These are phyloP conservation scores for Lasiosphaeria ovina DNA, from an alignment of 495 filamentous ascomycete genomes.

Conservation along the genomic window DNA sequence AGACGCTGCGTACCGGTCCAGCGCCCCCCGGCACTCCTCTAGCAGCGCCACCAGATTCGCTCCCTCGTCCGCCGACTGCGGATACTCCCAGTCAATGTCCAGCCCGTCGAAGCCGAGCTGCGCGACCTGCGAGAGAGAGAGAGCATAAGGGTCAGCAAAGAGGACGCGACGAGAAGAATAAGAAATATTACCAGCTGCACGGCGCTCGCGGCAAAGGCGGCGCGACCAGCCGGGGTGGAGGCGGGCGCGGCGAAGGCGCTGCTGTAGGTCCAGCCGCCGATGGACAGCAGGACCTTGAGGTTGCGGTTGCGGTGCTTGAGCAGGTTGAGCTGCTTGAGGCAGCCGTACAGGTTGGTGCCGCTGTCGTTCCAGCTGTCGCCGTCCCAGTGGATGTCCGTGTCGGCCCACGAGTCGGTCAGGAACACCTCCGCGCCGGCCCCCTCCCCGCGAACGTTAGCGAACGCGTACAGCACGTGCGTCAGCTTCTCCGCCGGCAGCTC, in stretches of 20 bases:
- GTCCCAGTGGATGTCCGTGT: conserved; percentile 87
- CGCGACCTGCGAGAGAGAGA: conserved; percentile 42
- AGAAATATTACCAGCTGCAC: conserved; percentile 50
- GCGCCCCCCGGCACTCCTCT: conserved; percentile 61
- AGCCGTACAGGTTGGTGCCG: conserved; percentile 82
- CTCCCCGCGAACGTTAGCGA: conserved; percentile 64
- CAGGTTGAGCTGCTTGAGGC: conserved; percentile 89
- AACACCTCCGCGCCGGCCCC: conserved; percentile 66
- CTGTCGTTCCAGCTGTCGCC: conserved; percentile 69
- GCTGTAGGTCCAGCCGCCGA: conserved; percentile 96
- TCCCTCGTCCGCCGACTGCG: conserved; percentile 58
- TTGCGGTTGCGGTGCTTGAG: conserved; percentile 86
- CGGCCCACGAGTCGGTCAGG: conserved; percentile 81
- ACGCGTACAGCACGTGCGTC: conserved; percentile 83
- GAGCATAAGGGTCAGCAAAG: neutral
- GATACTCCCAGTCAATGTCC: conserved; percentile 67
- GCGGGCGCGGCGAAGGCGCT: conserved; percentile 77
- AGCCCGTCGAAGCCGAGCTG: conserved; percentile 59
- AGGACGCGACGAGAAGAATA: neutral
- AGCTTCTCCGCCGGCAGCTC: conserved; percentile 83
- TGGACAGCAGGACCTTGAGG: conserved; percentile 86
- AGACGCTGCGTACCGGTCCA: conserved; percentile 52
- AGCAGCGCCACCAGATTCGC: conserved; percentile 75
- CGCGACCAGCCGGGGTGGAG: conserved; percentile 58
- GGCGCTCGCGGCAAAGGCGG: conserved; percentile 66